Percentiles rank a stretch among this genome's conserved stretches.
These are phyloP conservation scores for Cantharellus anzutake DNA, from an alignment of 768 basidiomycete genomes.

Conservation along the genomic window DNA sequence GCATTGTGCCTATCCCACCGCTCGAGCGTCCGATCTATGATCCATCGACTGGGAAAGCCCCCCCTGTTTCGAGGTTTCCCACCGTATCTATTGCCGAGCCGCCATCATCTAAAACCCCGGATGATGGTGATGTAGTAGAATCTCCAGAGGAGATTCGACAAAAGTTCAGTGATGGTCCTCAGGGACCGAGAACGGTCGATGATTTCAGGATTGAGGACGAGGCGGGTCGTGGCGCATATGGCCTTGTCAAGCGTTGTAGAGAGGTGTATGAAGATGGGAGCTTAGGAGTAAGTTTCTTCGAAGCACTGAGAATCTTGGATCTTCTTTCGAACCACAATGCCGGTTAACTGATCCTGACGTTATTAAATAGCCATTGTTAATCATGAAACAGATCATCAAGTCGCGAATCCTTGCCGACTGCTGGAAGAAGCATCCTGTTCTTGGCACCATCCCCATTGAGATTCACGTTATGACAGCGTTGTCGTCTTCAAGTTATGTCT, in stretches of 20 bases:
- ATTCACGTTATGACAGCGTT: conserved; percentile 87
- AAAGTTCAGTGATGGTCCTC: too few relatives aligned
- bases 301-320: conserved; percentile 1
- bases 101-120: too few relatives aligned
- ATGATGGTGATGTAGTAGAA: too few relatives aligned
- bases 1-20: background rate
- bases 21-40: too few relatives aligned
- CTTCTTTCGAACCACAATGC: background rate
- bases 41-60: too few relatives aligned
- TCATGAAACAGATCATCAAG: conserved; percentile 98
- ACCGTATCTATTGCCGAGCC: too few relatives aligned
- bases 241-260: conserved; percentile 77
- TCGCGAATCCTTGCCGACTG: conserved; percentile 96
- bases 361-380: conserved; percentile 47
- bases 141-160: too few relatives aligned
- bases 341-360: background rate
- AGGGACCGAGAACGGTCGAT: conserved; percentile 48
- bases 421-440: conserved; percentile 92
- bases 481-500: conserved; percentile 58
- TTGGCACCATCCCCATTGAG: conserved; percentile 96
- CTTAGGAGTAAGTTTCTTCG: conserved; percentile 47
- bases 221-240: conserved; percentile 89
- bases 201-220: conserved; percentile 76
- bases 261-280: conserved; percentile 45
- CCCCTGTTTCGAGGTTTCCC: too few relatives aligned